Base-by-base conservation (phyloP, 108 stramenopile genomes). In the Cylindrotheca closterium region DNA sequence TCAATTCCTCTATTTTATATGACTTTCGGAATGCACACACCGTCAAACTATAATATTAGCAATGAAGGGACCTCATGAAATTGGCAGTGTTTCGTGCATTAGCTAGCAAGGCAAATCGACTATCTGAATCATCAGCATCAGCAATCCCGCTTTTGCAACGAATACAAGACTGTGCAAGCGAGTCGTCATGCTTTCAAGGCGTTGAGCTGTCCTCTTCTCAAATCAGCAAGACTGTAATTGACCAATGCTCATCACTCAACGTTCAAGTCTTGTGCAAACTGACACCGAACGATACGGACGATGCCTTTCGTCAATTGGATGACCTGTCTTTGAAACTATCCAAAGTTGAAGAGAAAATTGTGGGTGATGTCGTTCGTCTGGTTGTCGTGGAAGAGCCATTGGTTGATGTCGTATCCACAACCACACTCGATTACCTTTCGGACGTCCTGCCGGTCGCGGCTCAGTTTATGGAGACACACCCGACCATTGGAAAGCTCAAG, bases 391-490 rank as follows among this genome's bases (percentile, higher is more conserved):
- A 42, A 42, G 10, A 42, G 15, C 37, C 37, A 15, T 10, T 7
- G 37, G 37, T 15, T 7, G 37, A 7, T 7, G 23, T n/a, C 5
- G n/a, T n/a, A 7, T 8, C 27, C 1, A 25, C 22, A 27, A 27
- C 53, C 4, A 54, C 3, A 3, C 22, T 27, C 18, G 24, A 24
- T 2, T 54, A 54, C 26, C 4, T 54, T 2, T 26, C 24, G 18
- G 24, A 54, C 22, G 25, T 54, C 2, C 27, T 54, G 27, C 53
- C 53, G 2, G 24, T 54, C 1, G 53, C 53, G 4, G 53, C 53
- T 2, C 53, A 54, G 27, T 54, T 54, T 54, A 27, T 54, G 27
- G 53, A 54, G 27, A 18, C 26, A 23, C 27, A 54, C 26, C 53
- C 53, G 22, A 4, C 3, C 15, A 23, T 54, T 54, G 53, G 53